Base-by-base conservation (phyloP, 352 stramenopile species). In the Aphanomyces cochlioides region DNA sequence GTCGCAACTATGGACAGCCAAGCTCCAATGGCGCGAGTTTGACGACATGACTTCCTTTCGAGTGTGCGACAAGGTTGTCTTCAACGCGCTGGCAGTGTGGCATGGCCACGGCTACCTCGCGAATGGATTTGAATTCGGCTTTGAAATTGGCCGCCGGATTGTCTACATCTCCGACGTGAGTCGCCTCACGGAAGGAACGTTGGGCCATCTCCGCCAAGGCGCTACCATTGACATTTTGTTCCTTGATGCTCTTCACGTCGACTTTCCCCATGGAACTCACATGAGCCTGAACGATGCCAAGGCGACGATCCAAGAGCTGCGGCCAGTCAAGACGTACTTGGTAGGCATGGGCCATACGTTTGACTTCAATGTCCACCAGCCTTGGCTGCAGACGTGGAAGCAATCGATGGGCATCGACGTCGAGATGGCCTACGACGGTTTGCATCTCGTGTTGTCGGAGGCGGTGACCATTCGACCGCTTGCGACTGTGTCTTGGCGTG, bases 101-200 rank as follows among this genome's bases (percentile, higher is more conserved):
- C 89, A 96, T 68, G 89, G 89, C 34, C 78, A 78, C 0, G 86
- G 85, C 38, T 96, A 95, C 67, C 78, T 80, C 21, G 90, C 85
- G 19, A 85, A 80, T 56, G 89, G 78, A 3, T 96, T 95, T 47
- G 84, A 92, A 48, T 95, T 95, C 63, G 89, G 89, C 5, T 47
- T 47, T 1, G 86, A 95, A 45, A 73, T 84, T 60, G 84, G 83
- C 15, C 74, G 77, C 8, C 78, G 88, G 3, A 82, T 96, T 50
- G 82, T 94, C 38, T 96, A 96, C 80, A 92, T 96, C 60, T 95
- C 87, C 5, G 89, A 96, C 76, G 83, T 93, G 74, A 95, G 86
- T 41, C 80, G 88, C 38, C 74, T 96, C 21, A 82, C 84, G 13
- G 73, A 81, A 5, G 82, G 92, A 19, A 79, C 85, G 8, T 75